Conservation (phyloP, 768 basidiomycete species). For the Lactarius hatsudake region DNA sequence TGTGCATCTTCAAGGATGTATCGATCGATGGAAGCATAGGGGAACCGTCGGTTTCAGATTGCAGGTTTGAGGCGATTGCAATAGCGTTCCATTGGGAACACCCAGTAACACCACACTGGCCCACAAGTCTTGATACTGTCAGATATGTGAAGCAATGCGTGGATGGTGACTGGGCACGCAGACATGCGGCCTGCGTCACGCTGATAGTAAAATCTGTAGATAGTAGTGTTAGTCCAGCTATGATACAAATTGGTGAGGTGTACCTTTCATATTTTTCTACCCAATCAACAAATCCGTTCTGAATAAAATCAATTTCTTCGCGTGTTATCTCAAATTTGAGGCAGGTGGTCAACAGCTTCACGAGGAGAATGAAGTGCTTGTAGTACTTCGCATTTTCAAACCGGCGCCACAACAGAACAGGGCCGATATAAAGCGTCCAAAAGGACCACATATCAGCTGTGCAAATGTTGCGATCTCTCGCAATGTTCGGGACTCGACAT, state of each 20-base stretch:
- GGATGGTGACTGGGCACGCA: slow-evolving; percentile 35
- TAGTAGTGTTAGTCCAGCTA: not conserved
- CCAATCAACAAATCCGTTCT: slow-evolving; percentile 43
- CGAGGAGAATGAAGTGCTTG: slow-evolving; percentile 22
- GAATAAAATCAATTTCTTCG: slow-evolving; percentile 33
- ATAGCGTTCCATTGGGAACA: slow-evolving; percentile 35
- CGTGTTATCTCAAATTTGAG: slow-evolving; percentile 26
- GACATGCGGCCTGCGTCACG: slow-evolving; percentile 27
- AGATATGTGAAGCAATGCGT: slow-evolving; percentile 35
- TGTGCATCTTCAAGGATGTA: not conserved
- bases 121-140: slow-evolving; percentile 31
- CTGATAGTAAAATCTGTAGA: slow-evolving; percentile 33
- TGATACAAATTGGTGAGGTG: slow-evolving; percentile 11
- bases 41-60: slow-evolving; percentile 28
- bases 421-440: not conserved
- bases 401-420: not conserved
- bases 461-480: not conserved
- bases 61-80: slow-evolving; percentile 30
- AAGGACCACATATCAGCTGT: slow-evolving; percentile 30
- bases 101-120: slow-evolving; percentile 33
- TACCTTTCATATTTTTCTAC: slow-evolving; percentile 41
- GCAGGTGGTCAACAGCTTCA: not conserved
- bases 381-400: not conserved
- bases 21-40: slow-evolving; percentile 11
- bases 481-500: not conserved